phyloP scores from a whole-genome alignment of 192 early-diverging fungal species.

The Backusella macrospora region DNA sequence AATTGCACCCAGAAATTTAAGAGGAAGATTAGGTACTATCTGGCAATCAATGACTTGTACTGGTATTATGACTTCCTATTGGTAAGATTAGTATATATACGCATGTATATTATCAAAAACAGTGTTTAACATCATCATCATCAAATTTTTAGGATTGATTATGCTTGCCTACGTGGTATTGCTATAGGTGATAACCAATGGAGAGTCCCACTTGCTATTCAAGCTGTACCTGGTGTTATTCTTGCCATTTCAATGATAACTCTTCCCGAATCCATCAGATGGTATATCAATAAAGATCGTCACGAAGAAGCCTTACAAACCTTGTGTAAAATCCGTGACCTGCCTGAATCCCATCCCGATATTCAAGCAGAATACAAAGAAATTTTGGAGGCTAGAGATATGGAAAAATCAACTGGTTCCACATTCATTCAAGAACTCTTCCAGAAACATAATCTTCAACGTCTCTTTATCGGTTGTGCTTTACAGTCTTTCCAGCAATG shows the following conservation, averaged over 20 bases:
- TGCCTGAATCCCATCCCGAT: conserved; percentile 35
- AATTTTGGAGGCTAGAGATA: conserved; percentile 54
- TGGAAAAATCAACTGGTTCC: conserved; percentile 52
- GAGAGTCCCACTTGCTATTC: conserved; percentile 51
- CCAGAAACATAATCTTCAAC: conserved; percentile 50
- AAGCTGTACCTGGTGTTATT: conserved; percentile 62
- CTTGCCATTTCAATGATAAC: neutral
- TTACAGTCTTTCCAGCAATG: conserved; percentile 69
- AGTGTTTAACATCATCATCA: neutral
- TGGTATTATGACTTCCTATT: conserved; percentile 61
- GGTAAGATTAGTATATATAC: neutral
- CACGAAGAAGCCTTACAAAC: conserved; percentile 49
- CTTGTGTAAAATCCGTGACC: conserved; percentile 48
- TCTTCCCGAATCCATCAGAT: conserved; percentile 54
- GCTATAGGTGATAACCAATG: conserved; percentile 10
- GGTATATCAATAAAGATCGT: conserved; percentile 48
- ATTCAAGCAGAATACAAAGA: conserved; percentile 52
- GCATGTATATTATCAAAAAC: neutral
- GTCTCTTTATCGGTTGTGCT: conserved; percentile 62
- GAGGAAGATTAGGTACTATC: conserved; percentile 43
- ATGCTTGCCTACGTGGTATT: conserved; percentile 19
- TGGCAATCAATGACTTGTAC: conserved; percentile 25
- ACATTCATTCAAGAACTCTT: conserved; percentile 64
- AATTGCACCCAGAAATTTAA: conserved; percentile 24
- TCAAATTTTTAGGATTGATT: conserved; percentile 19